Conservation (phyloP, 345 rosid genomes). For the Rhodamnia rubescens region DNA sequence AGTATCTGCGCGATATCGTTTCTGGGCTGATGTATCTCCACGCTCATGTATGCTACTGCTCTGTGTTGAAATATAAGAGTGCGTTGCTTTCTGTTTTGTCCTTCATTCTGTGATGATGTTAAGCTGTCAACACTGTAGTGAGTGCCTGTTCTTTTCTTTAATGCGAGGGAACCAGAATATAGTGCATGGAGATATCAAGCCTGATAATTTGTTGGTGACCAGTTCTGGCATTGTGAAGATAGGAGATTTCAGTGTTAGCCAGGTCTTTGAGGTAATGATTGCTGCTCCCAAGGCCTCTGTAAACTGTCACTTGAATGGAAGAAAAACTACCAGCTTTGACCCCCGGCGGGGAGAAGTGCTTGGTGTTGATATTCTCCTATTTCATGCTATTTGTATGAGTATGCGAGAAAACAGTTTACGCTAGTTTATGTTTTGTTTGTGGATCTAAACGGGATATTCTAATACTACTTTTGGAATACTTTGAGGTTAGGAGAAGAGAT, state of each 20-base stretch:
- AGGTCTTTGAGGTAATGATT: slow-evolving; percentile 77
- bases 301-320: neutral
- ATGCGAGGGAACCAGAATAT: slow-evolving; percentile 43
- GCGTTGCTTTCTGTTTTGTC: neutral
- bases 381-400: neutral
- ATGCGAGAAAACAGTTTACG: neutral
- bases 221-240: slow-evolving; percentile 72
- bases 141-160: neutral
- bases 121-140: neutral
- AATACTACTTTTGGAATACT: neutral
- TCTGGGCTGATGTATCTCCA: slow-evolving; percentile 93
- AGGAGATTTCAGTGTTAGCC: slow-evolving; percentile 97
- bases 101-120: neutral
- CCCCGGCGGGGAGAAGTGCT: neutral
- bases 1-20: slow-evolving; percentile 74
- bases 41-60: slow-evolving; percentile 57
- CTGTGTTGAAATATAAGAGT: neutral
- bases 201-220: slow-evolving; percentile 92
- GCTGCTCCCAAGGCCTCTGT: neutral
- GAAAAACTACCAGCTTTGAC: neutral
- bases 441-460: neutral
- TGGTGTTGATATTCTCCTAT: neutral
- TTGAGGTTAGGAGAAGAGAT: neutral
- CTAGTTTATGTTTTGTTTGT: neutral
- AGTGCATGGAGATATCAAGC: slow-evolving; percentile 96